Percentiles rank a stretch among this genome's conserved stretches.
phyloP scores from a whole-genome alignment of 805 yeast genomes.

The Saccharomycopsis selenospora region DNA sequence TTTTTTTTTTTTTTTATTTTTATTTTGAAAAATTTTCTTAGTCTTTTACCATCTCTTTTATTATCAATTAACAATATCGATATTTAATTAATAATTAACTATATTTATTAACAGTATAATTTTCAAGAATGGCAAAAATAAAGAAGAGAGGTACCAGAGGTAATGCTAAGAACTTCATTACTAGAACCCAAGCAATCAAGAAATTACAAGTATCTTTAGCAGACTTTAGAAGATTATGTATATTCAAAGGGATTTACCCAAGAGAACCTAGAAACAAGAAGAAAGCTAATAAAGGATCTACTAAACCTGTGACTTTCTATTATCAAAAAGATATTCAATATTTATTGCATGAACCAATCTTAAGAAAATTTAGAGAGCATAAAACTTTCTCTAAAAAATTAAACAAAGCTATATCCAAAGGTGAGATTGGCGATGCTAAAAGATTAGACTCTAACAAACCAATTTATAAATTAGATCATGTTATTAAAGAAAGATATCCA shows the following conservation, averaged over 20 bases:
- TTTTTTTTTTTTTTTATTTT: background rate
- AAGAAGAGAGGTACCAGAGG: conserved; percentile 82
- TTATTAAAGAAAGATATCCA: conserved; percentile 93
- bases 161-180: conserved; percentile 85
- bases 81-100: too few species aligned
- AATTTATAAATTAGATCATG: conserved; percentile 77
- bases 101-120: background rate
- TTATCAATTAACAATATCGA: too few species aligned
- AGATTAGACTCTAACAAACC: conserved; percentile 76
- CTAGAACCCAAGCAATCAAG: conserved; percentile 90
- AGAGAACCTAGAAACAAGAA: conserved; percentile 93
- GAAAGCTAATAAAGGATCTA: conserved; percentile 97
- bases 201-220: conserved; percentile 89
- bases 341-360: conserved; percentile 88
- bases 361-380: conserved; percentile 88
- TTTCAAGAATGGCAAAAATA: conserved; percentile 46
- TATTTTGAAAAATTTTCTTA: background rate
- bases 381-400: conserved; percentile 89
- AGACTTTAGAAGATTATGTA: conserved; percentile 94
- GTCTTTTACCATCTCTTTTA: too few species aligned
- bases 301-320: conserved; percentile 92
- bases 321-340: conserved; percentile 92
- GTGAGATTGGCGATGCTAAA: conserved; percentile 85
- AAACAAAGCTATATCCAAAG: conserved; percentile 83
- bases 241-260: conserved; percentile 96